These are phyloP conservation scores for Inga laurina DNA, from an alignment of 306 rosid genomes.

Conservation along the genomic window DNA sequence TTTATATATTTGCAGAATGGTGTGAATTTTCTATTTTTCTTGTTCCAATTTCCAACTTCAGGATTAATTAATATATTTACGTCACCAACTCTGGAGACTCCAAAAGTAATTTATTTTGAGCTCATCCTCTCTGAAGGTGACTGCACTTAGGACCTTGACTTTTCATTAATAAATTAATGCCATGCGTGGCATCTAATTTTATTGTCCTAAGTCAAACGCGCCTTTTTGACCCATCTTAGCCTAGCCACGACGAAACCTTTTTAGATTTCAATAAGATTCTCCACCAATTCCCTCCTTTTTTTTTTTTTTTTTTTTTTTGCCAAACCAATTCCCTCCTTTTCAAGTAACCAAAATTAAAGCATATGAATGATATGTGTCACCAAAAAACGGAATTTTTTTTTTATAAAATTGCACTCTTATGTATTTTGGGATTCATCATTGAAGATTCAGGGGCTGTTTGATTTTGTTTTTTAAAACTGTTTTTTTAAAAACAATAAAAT, in stretches of 20 bases:
- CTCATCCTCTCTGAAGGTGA: neutral
- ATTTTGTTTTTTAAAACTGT: too few species aligned
- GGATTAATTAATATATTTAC: neutral
- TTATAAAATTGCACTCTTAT: too few species aligned
- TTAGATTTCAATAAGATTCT: neutral
- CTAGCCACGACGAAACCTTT: neutral
- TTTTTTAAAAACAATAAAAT: too few species aligned
- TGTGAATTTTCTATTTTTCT: neutral
- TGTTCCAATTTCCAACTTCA: neutral
- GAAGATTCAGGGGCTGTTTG: too few species aligned
- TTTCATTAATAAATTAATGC: neutral
- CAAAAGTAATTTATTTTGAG: neutral
- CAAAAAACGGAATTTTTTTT: too few species aligned
- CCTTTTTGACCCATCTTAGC: neutral
- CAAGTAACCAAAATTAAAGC: neutral
- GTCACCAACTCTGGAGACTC: neutral
- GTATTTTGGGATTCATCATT: too few species aligned
- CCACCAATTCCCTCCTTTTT: neutral
- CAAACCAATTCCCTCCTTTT: neutral
- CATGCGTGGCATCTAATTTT: neutral
- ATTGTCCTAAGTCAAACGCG: neutral
- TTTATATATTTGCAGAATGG: neutral
- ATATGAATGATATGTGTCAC: too few species aligned
- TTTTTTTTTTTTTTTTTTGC: too few species aligned
- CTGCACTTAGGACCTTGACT: conserved; percentile 34